Evolutionary conservation across 306 rosid genomes (phyloP).

Genomic region (Medicago truncatula): DNA sequence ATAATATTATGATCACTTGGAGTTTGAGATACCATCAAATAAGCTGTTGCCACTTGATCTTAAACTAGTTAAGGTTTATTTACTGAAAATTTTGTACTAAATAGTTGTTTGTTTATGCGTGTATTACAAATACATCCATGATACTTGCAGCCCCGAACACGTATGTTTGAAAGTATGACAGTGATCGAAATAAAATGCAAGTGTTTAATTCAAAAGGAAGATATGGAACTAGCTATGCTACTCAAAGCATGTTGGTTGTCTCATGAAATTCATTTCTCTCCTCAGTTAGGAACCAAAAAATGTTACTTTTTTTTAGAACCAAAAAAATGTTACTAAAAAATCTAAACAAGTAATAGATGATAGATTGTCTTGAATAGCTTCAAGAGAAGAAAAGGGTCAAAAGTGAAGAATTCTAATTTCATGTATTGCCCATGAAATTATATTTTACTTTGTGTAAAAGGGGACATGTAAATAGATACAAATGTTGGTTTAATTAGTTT

Average conservation of each 20-base stretch:
- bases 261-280: background rate
- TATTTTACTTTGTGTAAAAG: background rate
- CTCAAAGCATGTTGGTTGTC: background rate
- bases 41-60: background rate
- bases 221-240: background rate
- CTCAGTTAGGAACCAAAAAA: background rate
- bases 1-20: background rate
- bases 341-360: background rate
- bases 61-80: background rate
- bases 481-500: background rate
- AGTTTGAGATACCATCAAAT: constrained; percentile 10
- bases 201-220: background rate
- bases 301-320: background rate
- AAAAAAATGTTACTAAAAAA: background rate
- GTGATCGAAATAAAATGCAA: background rate
- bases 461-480: background rate
- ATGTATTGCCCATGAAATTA: background rate
- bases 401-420: background rate
- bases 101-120: background rate
- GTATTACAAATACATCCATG: background rate
- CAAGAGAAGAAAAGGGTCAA: background rate
- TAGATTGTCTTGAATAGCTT: background rate
- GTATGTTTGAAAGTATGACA: background rate
- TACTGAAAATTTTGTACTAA: background rate
- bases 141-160: background rate